These are phyloP conservation scores for Ceratocystis eucalypticola DNA, from an alignment of 2,329 filamentous ascomycete genomes.

Conservation along the genomic window DNA sequence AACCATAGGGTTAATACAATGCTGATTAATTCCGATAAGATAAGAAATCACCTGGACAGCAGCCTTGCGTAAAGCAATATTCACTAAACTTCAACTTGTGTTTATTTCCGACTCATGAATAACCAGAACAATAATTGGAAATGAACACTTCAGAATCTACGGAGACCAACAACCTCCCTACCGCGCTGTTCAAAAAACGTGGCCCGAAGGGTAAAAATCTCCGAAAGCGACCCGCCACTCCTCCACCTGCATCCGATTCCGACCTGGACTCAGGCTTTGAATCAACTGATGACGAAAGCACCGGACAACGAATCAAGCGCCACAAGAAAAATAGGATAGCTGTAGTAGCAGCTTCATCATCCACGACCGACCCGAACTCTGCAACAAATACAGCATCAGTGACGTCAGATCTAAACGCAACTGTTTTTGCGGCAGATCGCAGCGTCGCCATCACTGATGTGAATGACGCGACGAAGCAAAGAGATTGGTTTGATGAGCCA, in stretches of 20 bases:
- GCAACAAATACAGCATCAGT: conserved; percentile 21
- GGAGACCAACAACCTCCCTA: not conserved
- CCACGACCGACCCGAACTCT: conserved; percentile 16
- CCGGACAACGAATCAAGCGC: conserved; percentile 10
- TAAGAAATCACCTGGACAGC: no score
- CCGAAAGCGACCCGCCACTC: conserved; percentile 14
- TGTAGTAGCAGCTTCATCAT: conserved; percentile 1
- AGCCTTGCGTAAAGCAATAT: no score
- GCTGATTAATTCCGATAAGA: no score
- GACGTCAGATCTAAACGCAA: conserved; percentile 32
- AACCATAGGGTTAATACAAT: no score
- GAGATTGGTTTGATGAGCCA: conserved; percentile 80
- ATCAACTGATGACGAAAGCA: conserved; percentile 11
- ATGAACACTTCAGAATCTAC: not conserved
- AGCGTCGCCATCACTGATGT: conserved; percentile 45
- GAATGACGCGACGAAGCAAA: conserved; percentile 81
- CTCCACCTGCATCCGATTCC: conserved; percentile 11
- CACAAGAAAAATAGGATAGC: conserved; percentile 5
- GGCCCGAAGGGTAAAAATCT: conserved; percentile 14
- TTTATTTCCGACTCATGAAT: not conserved
- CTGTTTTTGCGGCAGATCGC: conserved; percentile 48
- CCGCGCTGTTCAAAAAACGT: conserved; percentile 13
- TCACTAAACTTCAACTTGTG: not conserved
- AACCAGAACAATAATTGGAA: not conserved
- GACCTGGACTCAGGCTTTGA: conserved; percentile 11